Conservation (phyloP, 1,139 yeast species). For the Nadsonia commutata region DNA sequence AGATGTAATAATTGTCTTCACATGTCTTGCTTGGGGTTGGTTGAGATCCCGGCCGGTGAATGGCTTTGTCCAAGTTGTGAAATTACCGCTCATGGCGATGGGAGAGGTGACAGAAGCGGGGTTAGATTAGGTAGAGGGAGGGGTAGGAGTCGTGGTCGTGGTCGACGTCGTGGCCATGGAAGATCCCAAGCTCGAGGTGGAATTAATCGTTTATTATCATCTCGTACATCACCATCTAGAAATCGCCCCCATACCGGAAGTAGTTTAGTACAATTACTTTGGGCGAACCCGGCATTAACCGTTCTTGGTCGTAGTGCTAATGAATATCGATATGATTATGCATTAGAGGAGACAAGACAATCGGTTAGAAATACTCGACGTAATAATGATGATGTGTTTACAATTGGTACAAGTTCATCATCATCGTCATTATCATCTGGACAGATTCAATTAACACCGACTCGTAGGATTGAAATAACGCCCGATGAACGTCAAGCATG, state of each 20-base stretch:
- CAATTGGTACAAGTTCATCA: no score
- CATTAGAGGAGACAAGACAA: neutral
- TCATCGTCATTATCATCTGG: no score
- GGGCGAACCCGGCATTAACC: no score
- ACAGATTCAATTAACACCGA: neutral
- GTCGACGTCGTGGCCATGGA: no score
- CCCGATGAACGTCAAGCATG: slow-evolving; percentile 21
- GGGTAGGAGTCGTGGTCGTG: slow-evolving; percentile 1
- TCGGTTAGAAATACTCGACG: neutral
- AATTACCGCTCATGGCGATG: no score
- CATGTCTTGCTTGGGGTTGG: slow-evolving; percentile 20
- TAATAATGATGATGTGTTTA: no score
- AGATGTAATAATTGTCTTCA: slow-evolving; percentile 21
- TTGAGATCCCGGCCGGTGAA: slow-evolving; percentile 17
- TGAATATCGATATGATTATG: neutral
- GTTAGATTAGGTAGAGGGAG: slow-evolving; percentile 7
- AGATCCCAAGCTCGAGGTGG: no score
- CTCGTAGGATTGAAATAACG: slow-evolving; percentile 8
- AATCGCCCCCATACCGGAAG: no score
- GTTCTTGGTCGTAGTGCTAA: neutral
- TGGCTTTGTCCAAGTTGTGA: slow-evolving; percentile 23
- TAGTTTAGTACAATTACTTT: no score
- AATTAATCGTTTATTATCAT: no score
- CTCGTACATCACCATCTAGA: no score
- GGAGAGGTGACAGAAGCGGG: slow-evolving; percentile 10